Percentiles rank a stretch among this genome's conserved stretches.
These are phyloP conservation scores for Anthostomella pinea DNA, from an alignment of 2,329 filamentous ascomycete genomes.

Conservation along the genomic window DNA sequence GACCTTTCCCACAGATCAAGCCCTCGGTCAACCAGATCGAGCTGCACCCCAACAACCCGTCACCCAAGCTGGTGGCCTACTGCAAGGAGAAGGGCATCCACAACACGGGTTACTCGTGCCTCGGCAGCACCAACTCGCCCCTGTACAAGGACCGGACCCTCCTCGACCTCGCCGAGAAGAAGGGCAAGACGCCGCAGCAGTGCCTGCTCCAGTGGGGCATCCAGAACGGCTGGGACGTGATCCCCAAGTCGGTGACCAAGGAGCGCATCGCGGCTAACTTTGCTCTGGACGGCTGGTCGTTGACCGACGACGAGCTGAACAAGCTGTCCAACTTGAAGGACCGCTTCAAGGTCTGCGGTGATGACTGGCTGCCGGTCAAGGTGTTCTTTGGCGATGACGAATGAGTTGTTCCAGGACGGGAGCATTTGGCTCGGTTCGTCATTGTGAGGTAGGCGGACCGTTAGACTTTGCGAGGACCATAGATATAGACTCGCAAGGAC, in stretches of 20 bases:
- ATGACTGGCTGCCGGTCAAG: slow-evolving; percentile 70
- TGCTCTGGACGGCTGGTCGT: slow-evolving; percentile 68
- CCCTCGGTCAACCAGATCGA: slow-evolving; percentile 80
- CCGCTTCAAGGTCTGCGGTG: slow-evolving; percentile 79
- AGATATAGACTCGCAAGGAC: slow-evolving; percentile 12
- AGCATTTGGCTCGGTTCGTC: too few species aligned
- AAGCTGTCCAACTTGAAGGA: slow-evolving; percentile 66
- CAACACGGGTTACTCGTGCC: slow-evolving; percentile 70
- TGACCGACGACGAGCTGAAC: slow-evolving; percentile 70
- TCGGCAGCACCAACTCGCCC: slow-evolving; percentile 68
- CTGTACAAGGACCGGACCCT: slow-evolving; percentile 66
- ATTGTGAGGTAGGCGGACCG: too few species aligned
- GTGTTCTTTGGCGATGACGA: slow-evolving; percentile 85
- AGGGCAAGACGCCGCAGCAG: slow-evolving; percentile 71
- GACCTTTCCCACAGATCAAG: slow-evolving; percentile 38
- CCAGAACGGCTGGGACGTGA: slow-evolving; percentile 76
- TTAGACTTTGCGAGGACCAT: too few species aligned
- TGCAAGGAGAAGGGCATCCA: slow-evolving; percentile 72
- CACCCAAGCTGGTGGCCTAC: slow-evolving; percentile 74
- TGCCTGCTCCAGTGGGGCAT: slow-evolving; percentile 78
- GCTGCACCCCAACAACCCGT: slow-evolving; percentile 76
- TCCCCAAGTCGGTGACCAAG: slow-evolving; percentile 79
- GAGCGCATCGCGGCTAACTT: slow-evolving; percentile 74
- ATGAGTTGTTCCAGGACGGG: too few species aligned
- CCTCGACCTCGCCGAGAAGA: slow-evolving; percentile 58